A percentile compares a stretch with the other conserved stretches of the same genome.
phyloP scores from a whole-genome alignment of 495 filamentous ascomycete species.

The Lasiosphaeria ovina region DNA sequence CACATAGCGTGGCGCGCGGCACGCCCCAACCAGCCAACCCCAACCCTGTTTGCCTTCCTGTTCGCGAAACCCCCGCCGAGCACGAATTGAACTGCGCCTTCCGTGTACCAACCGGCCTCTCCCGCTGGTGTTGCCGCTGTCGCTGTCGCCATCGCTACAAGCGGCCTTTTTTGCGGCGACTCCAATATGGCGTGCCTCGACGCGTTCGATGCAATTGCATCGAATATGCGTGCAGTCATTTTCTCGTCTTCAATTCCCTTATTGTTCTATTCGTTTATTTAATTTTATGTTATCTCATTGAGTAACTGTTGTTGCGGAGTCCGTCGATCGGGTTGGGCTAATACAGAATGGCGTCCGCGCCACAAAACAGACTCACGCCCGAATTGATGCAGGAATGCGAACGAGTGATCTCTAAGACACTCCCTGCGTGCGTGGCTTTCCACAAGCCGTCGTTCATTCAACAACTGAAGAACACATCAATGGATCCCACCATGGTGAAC shows the following conservation, averaged over 20 bases:
- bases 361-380: conserved; percentile 40
- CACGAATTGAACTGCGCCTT: no score
- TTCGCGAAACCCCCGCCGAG: no score
- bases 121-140: no score
- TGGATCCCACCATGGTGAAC: conserved; percentile 48
- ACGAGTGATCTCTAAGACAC: conserved; percentile 48
- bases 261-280: no score
- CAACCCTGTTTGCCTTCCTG: not conserved
- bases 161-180: no score
- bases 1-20: conserved; percentile 2
- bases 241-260: no score
- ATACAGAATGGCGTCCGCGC: conserved; percentile 9
- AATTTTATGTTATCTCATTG: not conserved
- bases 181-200: no score
- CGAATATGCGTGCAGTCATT: no score
- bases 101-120: no score
- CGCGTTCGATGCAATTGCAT: no score
- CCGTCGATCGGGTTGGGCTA: conserved; percentile 8
- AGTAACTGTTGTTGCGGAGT: not conserved
- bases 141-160: no score
- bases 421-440: conserved; percentile 52
- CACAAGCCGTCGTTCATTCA: conserved; percentile 52
- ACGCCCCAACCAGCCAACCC: not conserved
- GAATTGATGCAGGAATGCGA: conserved; percentile 50
- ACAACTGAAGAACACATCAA: conserved; percentile 46